A percentile compares a stretch with the other conserved stretches of the same genome.
Evolutionary conservation across 2,329 filamentous ascomycete genomes (phyloP).

Genomic region (Colletotrichum kahawae): DNA sequence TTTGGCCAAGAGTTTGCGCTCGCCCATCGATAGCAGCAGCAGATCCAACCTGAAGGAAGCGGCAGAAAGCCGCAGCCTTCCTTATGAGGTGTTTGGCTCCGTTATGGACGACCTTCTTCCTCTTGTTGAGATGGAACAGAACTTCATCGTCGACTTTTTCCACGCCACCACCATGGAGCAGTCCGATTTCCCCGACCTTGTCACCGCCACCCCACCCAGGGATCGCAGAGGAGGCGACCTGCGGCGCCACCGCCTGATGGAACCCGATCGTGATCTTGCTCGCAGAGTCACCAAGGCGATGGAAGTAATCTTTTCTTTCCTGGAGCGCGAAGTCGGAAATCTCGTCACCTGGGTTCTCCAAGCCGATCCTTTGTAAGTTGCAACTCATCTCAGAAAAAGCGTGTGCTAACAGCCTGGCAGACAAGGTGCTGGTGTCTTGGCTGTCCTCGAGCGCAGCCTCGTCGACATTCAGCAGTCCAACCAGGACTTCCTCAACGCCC

Average conservation of each 20-base stretch:
- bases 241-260: slow-evolving; percentile 76
- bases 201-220: slow-evolving; percentile 68
- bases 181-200: slow-evolving; percentile 82
- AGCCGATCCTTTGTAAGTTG: slow-evolving; percentile 78
- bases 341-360: slow-evolving; percentile 84
- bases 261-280: slow-evolving; percentile 88
- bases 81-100: slow-evolving; percentile 82
- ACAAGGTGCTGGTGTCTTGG: slow-evolving; percentile 88
- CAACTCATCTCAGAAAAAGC: background rate
- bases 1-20: slow-evolving; percentile 74
- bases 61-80: slow-evolving; percentile 68
- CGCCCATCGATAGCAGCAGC: slow-evolving; percentile 66
- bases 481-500: slow-evolving; percentile 85
- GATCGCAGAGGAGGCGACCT: slow-evolving; percentile 76
- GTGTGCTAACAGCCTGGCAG: slow-evolving; percentile 43
- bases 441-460: slow-evolving; percentile 79
- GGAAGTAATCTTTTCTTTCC: slow-evolving; percentile 86
- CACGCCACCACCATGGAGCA: slow-evolving; percentile 86
- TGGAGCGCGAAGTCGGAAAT: slow-evolving; percentile 77
- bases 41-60: slow-evolving; percentile 60
- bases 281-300: slow-evolving; percentile 84
- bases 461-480: slow-evolving; percentile 85
- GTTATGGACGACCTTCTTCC: slow-evolving; percentile 83
- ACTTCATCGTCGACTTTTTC: slow-evolving; percentile 97
- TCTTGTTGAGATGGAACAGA: slow-evolving; percentile 90